Percentiles rank a stretch among this genome's conserved stretches.
Evolutionary conservation across 192 early-diverging fungal genomes (phyloP).

Genomic region (Fimicolochytrium jonesii): DNA sequence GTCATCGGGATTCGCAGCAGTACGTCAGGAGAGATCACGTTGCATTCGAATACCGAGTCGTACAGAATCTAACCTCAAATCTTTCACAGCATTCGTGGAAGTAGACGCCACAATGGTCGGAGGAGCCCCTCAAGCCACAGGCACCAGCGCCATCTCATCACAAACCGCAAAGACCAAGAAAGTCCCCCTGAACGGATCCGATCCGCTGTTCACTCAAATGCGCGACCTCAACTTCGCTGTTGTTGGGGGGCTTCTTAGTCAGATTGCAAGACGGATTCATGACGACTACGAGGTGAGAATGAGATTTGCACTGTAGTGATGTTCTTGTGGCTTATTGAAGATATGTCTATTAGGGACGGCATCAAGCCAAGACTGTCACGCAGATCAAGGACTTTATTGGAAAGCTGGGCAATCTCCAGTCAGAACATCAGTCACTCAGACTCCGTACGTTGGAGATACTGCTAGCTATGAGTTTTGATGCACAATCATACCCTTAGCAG

Average conservation of each 20-base stretch:
- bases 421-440: conserved; percentile 80
- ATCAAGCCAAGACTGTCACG: conserved; percentile 84
- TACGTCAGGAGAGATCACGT: conserved; percentile 31
- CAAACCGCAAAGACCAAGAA: conserved; percentile 52
- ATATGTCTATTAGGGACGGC: conserved; percentile 58
- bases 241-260: conserved; percentile 77
- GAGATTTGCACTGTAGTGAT: too few species aligned
- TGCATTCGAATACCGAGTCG: neutral
- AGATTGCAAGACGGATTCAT: conserved; percentile 80
- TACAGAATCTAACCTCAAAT: neutral
- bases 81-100: conserved; percentile 63
- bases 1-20: conserved; percentile 74
- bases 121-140: conserved; percentile 22
- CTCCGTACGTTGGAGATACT: conserved; percentile 56
- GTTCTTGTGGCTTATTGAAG: conserved; percentile 3
- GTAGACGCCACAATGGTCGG: conserved; percentile 63
- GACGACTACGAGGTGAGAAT: conserved; percentile 83
- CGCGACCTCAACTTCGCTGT: conserved; percentile 90
- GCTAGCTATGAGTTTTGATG: too few species aligned
- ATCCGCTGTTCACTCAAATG: conserved; percentile 74
- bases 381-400: conserved; percentile 93
- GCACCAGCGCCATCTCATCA: neutral
- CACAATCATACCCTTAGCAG: too few species aligned
- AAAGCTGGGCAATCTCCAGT: conserved; percentile 73
- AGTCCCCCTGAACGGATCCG: conserved; percentile 72